Evolutionary conservation across 805 yeast species (phyloP), one percentile per base, ranked within the genome.

Genomic region (Teunomyces tritomae): DNA sequence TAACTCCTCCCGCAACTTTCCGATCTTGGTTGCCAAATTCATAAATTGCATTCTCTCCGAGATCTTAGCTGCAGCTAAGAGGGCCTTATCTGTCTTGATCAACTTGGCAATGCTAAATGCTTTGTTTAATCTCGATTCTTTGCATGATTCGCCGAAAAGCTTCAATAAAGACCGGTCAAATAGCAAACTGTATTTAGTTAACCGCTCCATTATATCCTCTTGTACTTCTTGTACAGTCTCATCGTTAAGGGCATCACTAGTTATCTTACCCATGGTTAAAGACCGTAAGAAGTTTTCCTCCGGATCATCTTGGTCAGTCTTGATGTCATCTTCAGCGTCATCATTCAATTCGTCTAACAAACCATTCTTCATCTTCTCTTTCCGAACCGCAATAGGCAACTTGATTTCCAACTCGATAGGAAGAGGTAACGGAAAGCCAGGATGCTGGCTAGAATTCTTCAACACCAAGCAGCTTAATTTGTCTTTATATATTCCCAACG

Each of bases 371-470:
- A 57, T 67, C 35, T 57, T 54, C 44, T 47, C 14, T 47, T 57
- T 45, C 20, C 45, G 51, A 11, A 60, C 56, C 24, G 65, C 60
- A 1, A 87, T 71, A 1, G 97, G 97, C 20, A 90, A 64, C 48
- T 74, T 73, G 39, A 90, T 69, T 10, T 83, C 86, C 53, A 92
- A 64, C 57, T 89, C 96, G 8, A 89, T 77, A 0, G 96, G 92
- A 48, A 90, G 73, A 0, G 96, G 87, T 44, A 94, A 67, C 10
- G 98, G 98, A 59, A 89, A 83, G 3, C 82, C 79, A 0, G 97
- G 97, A 65, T 85, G 85, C 28, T 71, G 70, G 45, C 60, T 64
- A 13, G 34, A 43, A 17, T 90, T 91, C 65, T 87, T 86, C 51
- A 89, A 78, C 16, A 89, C 76, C 45, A 89, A 76, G 64, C 95